Evolutionary conservation across 1,284 basidiomycete species (phyloP), one percentile per base, ranked within the genome.

Genomic region (Naganishia sp.): DNA sequence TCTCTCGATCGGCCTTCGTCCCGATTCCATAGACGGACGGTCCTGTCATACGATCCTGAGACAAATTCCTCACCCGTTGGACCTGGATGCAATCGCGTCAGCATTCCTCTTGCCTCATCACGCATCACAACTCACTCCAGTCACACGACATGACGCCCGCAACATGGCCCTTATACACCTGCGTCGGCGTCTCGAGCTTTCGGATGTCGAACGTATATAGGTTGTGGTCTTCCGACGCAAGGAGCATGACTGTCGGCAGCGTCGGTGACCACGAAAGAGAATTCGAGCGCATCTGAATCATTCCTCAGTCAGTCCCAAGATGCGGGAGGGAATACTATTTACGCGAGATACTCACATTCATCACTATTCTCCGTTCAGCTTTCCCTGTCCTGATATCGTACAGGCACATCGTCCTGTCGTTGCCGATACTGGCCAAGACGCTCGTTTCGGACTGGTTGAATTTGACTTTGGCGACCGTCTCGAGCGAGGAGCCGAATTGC

Each of bases 191-290:
- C 11, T 84, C 82, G 56, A 99, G 84, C 67, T 90, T 87, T 52
- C 95, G 87, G 69, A 99, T 90, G 76, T 99, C 96, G 78, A 96
- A 99, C 0, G 96, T 98, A 80, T 99, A 99, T 48, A 99, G 83
- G 74, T 98, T 97, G 82, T 98, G 94, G 77, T 99, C 96, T 81
- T 99, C 96, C 1, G 93, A 96, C 15, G 92, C 96, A 16, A 98
- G 86, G 2, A 98, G 86, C 45, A 98, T 82, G 3, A 88, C 85
- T 0, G 94, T 97, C 0, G 96, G 95, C 76, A 95, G 89, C 0
- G 92, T 93, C 0, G 96, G 95, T 57, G 92, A 97, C 93, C 94
- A 99, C 23, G 92, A 85, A 5, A 99, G 83, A 44, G 90, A 85
- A 73, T 99, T 99, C 73, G 87, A 87, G 71, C 85, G 86, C 87